phyloP scores from a whole-genome alignment of 2,329 filamentous ascomycete genomes.

The Ophiostoma himal-ulmi region DNA sequence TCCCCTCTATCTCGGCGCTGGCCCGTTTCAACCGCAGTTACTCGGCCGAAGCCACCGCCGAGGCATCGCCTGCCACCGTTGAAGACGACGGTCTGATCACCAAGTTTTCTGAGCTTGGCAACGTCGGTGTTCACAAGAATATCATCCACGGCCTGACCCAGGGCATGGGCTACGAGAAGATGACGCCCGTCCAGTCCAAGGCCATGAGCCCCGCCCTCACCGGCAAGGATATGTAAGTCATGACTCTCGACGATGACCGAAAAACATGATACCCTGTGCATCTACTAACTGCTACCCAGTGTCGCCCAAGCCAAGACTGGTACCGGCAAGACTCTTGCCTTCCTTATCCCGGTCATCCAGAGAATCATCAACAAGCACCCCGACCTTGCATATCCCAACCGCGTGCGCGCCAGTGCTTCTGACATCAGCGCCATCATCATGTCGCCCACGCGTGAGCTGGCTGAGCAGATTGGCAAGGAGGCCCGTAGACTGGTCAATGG shows the following conservation, averaged over 20 bases:
- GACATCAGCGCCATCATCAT: slow-evolving; percentile 67
- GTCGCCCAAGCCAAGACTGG: slow-evolving; percentile 94
- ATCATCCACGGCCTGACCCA: slow-evolving; percentile 63
- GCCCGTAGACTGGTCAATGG: slow-evolving; percentile 59
- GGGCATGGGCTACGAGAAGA: slow-evolving; percentile 69
- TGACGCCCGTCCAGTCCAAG: slow-evolving; percentile 87
- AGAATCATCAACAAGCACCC: slow-evolving; percentile 64
- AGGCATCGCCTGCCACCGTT: background rate
- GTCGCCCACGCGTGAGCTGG: slow-evolving; percentile 75
- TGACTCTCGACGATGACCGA: too few species aligned
- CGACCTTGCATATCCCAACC: slow-evolving; percentile 45
- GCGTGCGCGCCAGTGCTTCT: slow-evolving; percentile 39
- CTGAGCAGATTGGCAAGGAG: slow-evolving; percentile 74
- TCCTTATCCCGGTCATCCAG: slow-evolving; percentile 80
- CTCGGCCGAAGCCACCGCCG: slow-evolving; percentile 9
- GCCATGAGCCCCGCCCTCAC: slow-evolving; percentile 76
- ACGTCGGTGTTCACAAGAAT: slow-evolving; percentile 52
- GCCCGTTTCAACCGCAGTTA: slow-evolving; percentile 20
- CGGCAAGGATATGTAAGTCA: slow-evolving; percentile 72
- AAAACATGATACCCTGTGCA: too few species aligned
- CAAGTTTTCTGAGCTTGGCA: slow-evolving; percentile 41
- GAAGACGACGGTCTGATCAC: slow-evolving; percentile 17
- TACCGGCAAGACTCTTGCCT: slow-evolving; percentile 93
- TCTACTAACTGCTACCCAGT: slow-evolving; percentile 37
- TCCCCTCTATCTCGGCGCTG: slow-evolving; percentile 4